A percentile compares a stretch with the other conserved stretches of the same genome.
phyloP scores from a whole-genome alignment of 2,329 filamentous ascomycete species.

The Albophoma yamanashiensis region DNA sequence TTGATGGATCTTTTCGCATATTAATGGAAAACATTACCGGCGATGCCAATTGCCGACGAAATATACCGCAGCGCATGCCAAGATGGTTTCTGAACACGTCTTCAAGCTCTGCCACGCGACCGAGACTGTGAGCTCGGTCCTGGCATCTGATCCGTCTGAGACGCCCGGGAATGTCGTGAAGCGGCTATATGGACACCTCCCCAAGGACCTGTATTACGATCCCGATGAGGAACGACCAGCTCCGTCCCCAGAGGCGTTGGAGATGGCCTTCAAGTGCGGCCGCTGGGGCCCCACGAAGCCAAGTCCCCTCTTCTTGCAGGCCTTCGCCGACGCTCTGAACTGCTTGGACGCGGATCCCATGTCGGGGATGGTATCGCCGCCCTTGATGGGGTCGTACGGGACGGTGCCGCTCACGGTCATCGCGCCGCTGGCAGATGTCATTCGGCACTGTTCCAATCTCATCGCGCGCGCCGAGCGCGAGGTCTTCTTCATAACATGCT shows the following conservation, averaged over 20 bases:
- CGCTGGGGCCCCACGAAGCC: constrained; percentile 55
- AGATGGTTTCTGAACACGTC: constrained; percentile 24
- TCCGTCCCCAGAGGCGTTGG: constrained; percentile 25
- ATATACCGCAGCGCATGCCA: neutral
- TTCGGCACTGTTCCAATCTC: constrained; percentile 64
- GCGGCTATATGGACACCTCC: constrained; percentile 34
- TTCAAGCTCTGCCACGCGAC: constrained; percentile 39
- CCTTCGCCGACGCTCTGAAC: constrained; percentile 55
- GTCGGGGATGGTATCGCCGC: constrained; percentile 40
- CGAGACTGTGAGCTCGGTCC: constrained; percentile 45
- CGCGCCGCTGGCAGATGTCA: constrained; percentile 45
- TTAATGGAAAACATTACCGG: neutral
- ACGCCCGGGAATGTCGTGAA: constrained; percentile 44
- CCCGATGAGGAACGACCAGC: constrained; percentile 11
- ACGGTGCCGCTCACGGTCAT: constrained; percentile 60
- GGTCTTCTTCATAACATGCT: constrained; percentile 65
- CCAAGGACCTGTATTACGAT: constrained; percentile 7
- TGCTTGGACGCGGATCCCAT: constrained; percentile 40
- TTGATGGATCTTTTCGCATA: neutral
- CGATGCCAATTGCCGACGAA: neutral
- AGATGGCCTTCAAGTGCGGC: constrained; percentile 49
- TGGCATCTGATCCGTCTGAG: constrained; percentile 42
- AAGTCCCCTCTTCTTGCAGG: constrained; percentile 56
- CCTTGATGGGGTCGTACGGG: constrained; percentile 43
- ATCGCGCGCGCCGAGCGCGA: constrained; percentile 64